phyloP scores from a whole-genome alignment of 768 basidiomycete genomes.

The Tulasnella sp. region DNA sequence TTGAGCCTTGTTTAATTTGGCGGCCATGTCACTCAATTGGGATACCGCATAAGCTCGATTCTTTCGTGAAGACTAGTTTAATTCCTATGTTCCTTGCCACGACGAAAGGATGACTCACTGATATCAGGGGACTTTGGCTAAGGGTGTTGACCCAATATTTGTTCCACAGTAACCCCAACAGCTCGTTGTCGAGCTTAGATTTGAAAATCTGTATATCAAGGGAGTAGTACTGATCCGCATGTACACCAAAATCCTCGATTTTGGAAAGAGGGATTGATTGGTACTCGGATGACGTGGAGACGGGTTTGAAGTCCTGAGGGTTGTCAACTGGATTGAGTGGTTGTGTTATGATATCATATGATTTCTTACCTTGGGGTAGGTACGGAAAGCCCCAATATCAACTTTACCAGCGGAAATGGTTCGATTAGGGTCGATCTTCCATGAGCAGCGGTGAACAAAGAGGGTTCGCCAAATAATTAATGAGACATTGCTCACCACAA shows the following conservation, averaged over 20 bases:
- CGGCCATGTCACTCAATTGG: conserved; percentile 77
- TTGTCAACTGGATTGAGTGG: neutral
- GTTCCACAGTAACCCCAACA: conserved; percentile 90
- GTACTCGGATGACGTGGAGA: conserved; percentile 63
- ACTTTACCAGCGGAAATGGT: conserved; percentile 98
- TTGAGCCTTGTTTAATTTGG: conserved; percentile 73
- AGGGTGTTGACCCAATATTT: conserved; percentile 99
- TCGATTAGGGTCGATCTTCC: conserved; percentile 90
- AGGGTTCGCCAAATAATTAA: neutral
- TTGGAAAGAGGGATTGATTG: conserved; percentile 94
- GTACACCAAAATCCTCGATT: conserved; percentile 98
- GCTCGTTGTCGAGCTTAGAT: conserved; percentile 70
- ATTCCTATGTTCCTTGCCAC: no score
- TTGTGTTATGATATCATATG: neutral
- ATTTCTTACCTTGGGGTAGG: conserved; percentile 60
- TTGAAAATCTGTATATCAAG: conserved; percentile 95
- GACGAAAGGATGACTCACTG: conserved; percentile 41
- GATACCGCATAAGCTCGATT: conserved; percentile 90
- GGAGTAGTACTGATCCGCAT: conserved; percentile 90
- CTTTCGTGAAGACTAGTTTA: conserved; percentile 39
- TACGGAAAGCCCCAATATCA: conserved; percentile 97
- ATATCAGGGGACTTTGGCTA: conserved; percentile 82
- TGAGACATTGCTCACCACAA: conserved; percentile 52
- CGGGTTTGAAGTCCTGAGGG: conserved; percentile 67
- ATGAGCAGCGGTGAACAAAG: neutral